These are phyloP conservation scores for Phenoliferia sp. DNA, from an alignment of 1,284 basidiomycete genomes.

Conservation along the genomic window DNA sequence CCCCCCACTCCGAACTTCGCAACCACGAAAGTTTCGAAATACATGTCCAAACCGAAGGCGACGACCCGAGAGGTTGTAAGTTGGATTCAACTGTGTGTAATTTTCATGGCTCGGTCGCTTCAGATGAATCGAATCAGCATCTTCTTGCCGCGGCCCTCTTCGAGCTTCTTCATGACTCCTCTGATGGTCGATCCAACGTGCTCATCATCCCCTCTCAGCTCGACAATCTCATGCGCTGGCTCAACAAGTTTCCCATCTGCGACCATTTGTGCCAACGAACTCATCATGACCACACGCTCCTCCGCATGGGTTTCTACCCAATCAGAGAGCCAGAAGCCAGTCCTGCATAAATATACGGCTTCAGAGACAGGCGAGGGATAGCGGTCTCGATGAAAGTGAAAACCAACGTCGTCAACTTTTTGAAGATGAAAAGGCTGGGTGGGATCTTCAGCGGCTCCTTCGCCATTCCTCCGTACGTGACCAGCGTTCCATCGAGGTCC, in stretches of 20 bases:
- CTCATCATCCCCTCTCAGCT: conserved; percentile 51
- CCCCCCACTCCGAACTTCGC: no score
- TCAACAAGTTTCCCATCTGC: conserved; percentile 58
- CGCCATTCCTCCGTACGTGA: conserved; percentile 85
- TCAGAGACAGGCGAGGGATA: background rate
- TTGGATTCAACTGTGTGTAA: background rate
- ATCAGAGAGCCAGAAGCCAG: conserved; percentile 43
- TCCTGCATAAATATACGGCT: conserved; percentile 3
- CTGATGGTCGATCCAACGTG: conserved; percentile 52
- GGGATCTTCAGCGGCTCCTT: conserved; percentile 72
- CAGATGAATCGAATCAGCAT: conserved; percentile 55
- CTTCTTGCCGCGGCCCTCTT: conserved; percentile 63
- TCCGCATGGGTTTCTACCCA: conserved; percentile 55
- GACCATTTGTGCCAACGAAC: conserved; percentile 53
- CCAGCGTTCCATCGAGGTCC: conserved; percentile 36
- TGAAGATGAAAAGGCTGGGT: conserved; percentile 74
- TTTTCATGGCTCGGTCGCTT: background rate
- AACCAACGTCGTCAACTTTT: conserved; percentile 39
- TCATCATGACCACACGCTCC: conserved; percentile 48
- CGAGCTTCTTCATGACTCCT: conserved; percentile 50
- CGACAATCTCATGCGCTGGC: conserved; percentile 62
- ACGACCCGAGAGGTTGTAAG: background rate
- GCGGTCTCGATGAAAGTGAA: conserved; percentile 2
- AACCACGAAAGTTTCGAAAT: no score
- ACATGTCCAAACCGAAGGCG: no score